Conservation (phyloP, 2,329 filamentous ascomycete genomes). For the Cordyceps farinosa region DNA sequence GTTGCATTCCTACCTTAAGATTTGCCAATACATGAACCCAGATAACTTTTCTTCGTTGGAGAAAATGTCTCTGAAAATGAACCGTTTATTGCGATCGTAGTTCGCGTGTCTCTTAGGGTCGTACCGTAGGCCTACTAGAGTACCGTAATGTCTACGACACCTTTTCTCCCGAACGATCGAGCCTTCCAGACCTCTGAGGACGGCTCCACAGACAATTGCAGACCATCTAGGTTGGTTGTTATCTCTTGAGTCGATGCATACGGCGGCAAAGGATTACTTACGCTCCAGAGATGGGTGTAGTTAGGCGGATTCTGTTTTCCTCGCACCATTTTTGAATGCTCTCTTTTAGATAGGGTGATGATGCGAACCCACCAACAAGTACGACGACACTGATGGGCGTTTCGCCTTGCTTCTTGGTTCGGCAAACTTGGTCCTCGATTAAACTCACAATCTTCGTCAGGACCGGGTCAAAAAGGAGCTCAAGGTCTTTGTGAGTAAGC, state of each 20-base stretch:
- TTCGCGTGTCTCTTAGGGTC: too few relatives aligned
- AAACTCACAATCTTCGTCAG: neutral
- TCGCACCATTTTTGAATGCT: neutral
- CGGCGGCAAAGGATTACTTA: neutral
- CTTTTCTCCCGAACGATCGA: conserved; percentile 18
- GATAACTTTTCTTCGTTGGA: too few relatives aligned
- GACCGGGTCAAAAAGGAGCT: neutral
- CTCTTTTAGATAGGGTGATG: neutral
- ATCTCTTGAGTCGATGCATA: neutral
- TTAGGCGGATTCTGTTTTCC: neutral
- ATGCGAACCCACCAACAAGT: conserved; percentile 2
- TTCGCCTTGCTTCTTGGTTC: neutral
- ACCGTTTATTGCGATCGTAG: neutral
- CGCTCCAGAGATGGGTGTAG: neutral
- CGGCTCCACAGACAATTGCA: conserved; percentile 17
- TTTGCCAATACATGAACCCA: too few relatives aligned
- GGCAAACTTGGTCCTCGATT: neutral
- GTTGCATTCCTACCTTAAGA: neutral
- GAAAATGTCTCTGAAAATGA: too few relatives aligned
- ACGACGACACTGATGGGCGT: neutral
- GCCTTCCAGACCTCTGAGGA: conserved; percentile 17
- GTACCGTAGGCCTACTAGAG: too few relatives aligned
- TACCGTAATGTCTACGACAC: conserved; percentile 17
- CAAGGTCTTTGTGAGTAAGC: neutral
- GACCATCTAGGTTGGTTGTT: conserved; percentile 14